phyloP scores from a whole-genome alignment of 2,329 filamentous ascomycete species.

The Ampelomyces quisqualis region DNA sequence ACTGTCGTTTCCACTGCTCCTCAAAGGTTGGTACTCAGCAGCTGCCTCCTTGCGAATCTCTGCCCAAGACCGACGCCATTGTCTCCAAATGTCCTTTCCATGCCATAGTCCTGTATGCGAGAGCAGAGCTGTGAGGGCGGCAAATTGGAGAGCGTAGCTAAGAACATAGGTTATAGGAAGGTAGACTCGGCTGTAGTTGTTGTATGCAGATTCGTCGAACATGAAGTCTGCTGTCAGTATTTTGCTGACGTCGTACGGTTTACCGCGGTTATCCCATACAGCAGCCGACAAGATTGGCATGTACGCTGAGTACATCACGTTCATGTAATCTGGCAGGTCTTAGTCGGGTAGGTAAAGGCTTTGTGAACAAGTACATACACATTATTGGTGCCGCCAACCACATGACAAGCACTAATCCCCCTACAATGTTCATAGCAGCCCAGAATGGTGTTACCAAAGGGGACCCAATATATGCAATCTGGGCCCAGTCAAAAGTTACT shows the following conservation, averaged over 20 bases:
- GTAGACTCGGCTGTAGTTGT: slow-evolving; percentile 80
- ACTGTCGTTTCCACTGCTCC: slow-evolving; percentile 38
- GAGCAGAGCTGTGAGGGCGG: slow-evolving; percentile 73
- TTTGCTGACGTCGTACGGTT: slow-evolving; percentile 76
- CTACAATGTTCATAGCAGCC: slow-evolving; percentile 82
- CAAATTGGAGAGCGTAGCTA: slow-evolving; percentile 84
- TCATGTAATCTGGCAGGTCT: slow-evolving; percentile 62
- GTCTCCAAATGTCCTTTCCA: slow-evolving; percentile 75
- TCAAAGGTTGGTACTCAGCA: slow-evolving; percentile 39
- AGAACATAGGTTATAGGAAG: slow-evolving; percentile 84
- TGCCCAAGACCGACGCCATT: slow-evolving; percentile 69
- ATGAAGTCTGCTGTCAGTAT: slow-evolving; percentile 76
- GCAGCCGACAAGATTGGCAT: slow-evolving; percentile 83
- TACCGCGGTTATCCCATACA: slow-evolving; percentile 82
- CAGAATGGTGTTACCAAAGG: slow-evolving; percentile 82
- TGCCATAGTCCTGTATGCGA: slow-evolving; percentile 85
- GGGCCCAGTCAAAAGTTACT: slow-evolving; percentile 87
- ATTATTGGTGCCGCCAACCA: slow-evolving; percentile 79
- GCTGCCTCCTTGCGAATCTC: slow-evolving; percentile 54
- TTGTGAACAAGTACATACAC: slow-evolving; percentile 46
- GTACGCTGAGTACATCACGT: slow-evolving; percentile 77
- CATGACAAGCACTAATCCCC: slow-evolving; percentile 78
- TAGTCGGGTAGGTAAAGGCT: slow-evolving; percentile 1
- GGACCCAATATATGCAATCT: slow-evolving; percentile 84
- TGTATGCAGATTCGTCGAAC: slow-evolving; percentile 75